Evolutionary conservation across 192 early-diverging fungal genomes (phyloP).

Genomic region (Thamnidium elegans): DNA sequence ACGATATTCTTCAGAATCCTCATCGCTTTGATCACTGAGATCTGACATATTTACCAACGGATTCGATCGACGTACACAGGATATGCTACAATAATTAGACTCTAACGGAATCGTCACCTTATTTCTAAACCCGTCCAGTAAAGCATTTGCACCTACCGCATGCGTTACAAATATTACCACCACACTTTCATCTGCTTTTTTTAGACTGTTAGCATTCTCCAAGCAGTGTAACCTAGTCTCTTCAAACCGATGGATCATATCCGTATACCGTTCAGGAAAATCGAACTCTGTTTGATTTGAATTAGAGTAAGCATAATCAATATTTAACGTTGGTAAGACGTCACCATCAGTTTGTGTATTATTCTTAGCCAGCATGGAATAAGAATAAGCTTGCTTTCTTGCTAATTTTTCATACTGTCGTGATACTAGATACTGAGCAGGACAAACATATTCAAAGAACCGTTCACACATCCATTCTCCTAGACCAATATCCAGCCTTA

Average conservation of each 20-base stretch:
- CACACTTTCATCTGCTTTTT: neutral
- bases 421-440: conserved; percentile 22
- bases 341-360: too few relatives aligned
- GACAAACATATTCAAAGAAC: conserved; percentile 33
- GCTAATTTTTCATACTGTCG: conserved; percentile 31
- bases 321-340: conserved; percentile 11
- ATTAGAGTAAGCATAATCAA: conserved; percentile 20
- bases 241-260: conserved; percentile 33
- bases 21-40: conserved; percentile 21
- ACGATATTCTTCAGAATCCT: neutral
- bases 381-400: conserved; percentile 18
- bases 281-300: conserved; percentile 21
- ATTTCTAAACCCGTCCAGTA: conserved; percentile 31
- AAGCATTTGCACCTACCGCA: conserved; percentile 34
- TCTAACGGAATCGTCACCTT: conserved; percentile 20
- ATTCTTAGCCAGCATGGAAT: conserved; percentile 5
- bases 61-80: neutral
- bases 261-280: conserved; percentile 29
- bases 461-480: conserved; percentile 42
- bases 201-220: neutral
- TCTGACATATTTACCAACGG: neutral
- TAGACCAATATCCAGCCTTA: conserved; percentile 32
- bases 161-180: conserved; percentile 30
- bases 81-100: conserved; percentile 19
- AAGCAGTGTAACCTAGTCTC: conserved; percentile 15